phyloP scores from a whole-genome alignment of 495 filamentous ascomycete species.

The Xylaria venustula region DNA sequence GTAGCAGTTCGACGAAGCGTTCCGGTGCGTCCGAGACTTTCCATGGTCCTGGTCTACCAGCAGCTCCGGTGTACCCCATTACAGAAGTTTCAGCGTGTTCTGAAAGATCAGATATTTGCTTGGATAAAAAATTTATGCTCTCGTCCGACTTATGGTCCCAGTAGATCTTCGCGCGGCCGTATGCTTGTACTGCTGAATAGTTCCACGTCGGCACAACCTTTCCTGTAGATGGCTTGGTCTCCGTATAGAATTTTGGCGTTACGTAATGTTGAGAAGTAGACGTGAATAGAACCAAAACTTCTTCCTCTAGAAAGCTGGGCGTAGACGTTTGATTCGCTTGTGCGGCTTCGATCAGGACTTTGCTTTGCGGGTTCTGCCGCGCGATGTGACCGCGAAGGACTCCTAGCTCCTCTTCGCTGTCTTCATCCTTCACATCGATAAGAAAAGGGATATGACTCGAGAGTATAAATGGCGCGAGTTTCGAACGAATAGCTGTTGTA shows the following conservation, averaged over 20 bases:
- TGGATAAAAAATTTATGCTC: slow-evolving; percentile 40
- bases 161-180: slow-evolving; percentile 50
- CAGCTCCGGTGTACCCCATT: slow-evolving; percentile 45
- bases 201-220: slow-evolving; percentile 66
- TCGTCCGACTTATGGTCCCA: slow-evolving; percentile 36
- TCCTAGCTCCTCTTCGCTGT: slow-evolving; percentile 29
- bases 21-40: slow-evolving; percentile 50
- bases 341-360: slow-evolving; percentile 51
- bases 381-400: slow-evolving; percentile 56
- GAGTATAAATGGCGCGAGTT: slow-evolving; percentile 45
- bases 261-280: slow-evolving; percentile 53
- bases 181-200: slow-evolving; percentile 57
- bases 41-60: slow-evolving; percentile 40
- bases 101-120: slow-evolving; percentile 49
- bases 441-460: slow-evolving; percentile 57
- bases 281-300: slow-evolving; percentile 56
- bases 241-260: slow-evolving; percentile 59
- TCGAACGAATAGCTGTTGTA: slow-evolving; percentile 52
- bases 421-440: slow-evolving; percentile 44
- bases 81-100: slow-evolving; percentile 42
- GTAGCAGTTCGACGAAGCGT: slow-evolving; percentile 45
- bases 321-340: slow-evolving; percentile 10
- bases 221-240: slow-evolving; percentile 53
- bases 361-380: slow-evolving; percentile 53
- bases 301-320: slow-evolving; percentile 28